Percentiles rank a stretch among this genome's conserved stretches.
Evolutionary conservation across 805 yeast genomes (phyloP).

Genomic region (Myxozyma sirexii): DNA sequence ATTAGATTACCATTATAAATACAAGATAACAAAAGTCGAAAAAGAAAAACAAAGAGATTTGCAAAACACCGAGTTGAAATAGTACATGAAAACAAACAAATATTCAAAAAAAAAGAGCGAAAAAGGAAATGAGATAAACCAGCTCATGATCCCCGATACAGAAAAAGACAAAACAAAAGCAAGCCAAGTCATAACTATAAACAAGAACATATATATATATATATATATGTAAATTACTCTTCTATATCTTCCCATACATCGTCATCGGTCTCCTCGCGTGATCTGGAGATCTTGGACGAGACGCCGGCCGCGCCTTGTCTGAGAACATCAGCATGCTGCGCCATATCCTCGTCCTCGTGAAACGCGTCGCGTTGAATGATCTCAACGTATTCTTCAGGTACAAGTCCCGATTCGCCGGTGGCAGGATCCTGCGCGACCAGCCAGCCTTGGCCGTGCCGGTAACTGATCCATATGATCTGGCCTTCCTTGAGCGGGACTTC

Average conservation of each 20-base stretch:
- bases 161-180: not conserved
- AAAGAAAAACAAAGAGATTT: not conserved
- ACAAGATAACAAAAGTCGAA: not conserved
- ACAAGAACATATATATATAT: no score
- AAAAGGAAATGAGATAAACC: not conserved
- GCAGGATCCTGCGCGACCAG: constrained; percentile 81
- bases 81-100: not conserved
- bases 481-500: constrained; percentile 80
- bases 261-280: constrained; percentile 32
- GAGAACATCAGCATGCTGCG: constrained; percentile 8
- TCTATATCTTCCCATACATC: constrained; percentile 38
- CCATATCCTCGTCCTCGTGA: constrained; percentile 15
- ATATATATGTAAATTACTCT: no score
- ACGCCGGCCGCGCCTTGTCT: not conserved
- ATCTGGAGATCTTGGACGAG: not conserved
- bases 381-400: constrained; percentile 93
- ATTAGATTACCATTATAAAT: not conserved
- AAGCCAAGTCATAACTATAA: not conserved
- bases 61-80: not conserved
- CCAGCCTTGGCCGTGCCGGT: constrained; percentile 98
- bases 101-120: not conserved
- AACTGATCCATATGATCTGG: constrained; percentile 80
- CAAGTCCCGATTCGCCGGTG: constrained; percentile 76
- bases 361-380: constrained; percentile 40
- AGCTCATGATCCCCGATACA: not conserved